Percentiles rank a stretch among this genome's conserved stretches.
Evolutionary conservation across 768 basidiomycete genomes (phyloP).

Genomic region (Kwoniella sp.): DNA sequence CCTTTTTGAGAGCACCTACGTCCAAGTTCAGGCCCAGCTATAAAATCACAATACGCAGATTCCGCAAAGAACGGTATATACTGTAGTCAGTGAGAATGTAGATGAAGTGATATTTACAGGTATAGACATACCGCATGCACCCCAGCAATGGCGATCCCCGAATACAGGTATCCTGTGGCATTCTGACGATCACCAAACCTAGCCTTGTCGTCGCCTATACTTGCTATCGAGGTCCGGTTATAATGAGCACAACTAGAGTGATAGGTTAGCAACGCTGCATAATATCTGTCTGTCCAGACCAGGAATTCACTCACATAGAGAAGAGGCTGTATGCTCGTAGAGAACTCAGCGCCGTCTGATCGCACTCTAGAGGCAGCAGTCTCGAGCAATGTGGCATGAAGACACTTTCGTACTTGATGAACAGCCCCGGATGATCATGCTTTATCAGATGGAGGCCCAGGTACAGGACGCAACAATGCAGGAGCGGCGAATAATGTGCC

Average conservation of each 20-base stretch:
- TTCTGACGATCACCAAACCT: conserved; percentile 15
- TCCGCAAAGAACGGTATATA: too few relatives aligned
- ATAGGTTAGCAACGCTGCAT: too few relatives aligned
- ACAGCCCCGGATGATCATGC: conserved; percentile 21
- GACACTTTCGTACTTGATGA: conserved; percentile 20
- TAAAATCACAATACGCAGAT: too few relatives aligned
- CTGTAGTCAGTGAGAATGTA: too few relatives aligned
- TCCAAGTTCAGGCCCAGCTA: conserved; percentile 29
- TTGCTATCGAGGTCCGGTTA: conserved; percentile 7
- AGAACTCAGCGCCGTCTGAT: conserved; percentile 32
- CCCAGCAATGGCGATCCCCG: conserved; percentile 28
- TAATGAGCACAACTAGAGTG: conserved; percentile 18
- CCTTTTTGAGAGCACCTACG: conserved; percentile 12
- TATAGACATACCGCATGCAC: conserved; percentile 32
- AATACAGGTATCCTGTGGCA: conserved; percentile 26
- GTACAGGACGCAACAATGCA: conserved; percentile 29
- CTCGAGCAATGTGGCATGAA: conserved; percentile 26
- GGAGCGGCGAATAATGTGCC: conserved; percentile 26
- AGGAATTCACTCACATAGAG: conserved; percentile 18
- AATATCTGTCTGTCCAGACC: too few relatives aligned
- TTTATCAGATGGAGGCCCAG: conserved; percentile 20
- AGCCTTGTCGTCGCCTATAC: not conserved
- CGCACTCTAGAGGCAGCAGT: conserved; percentile 25
- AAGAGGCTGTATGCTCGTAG: conserved; percentile 23
- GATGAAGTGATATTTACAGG: too few relatives aligned